phyloP scores from a whole-genome alignment of 306 rosid genomes.

The Amphicarpaea edgeworthii region DNA sequence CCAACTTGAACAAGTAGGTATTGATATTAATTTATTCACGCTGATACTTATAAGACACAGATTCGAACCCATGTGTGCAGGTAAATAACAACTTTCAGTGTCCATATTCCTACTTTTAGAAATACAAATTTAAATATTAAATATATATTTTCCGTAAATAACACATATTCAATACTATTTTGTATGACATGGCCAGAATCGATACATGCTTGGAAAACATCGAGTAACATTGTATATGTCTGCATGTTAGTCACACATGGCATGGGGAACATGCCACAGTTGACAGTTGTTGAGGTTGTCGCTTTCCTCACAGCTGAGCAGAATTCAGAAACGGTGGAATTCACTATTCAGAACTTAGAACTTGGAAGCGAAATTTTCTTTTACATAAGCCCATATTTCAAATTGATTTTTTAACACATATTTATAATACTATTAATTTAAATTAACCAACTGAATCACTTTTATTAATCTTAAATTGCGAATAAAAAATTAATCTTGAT shows the following conservation, averaged over 20 bases:
- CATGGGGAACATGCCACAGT: slow-evolving; percentile 27
- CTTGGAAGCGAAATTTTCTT: background rate
- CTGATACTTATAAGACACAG: background rate
- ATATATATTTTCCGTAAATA: background rate
- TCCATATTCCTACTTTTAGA: background rate
- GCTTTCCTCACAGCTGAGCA: background rate
- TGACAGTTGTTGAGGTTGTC: slow-evolving; percentile 20
- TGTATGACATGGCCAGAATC: slow-evolving; percentile 5
- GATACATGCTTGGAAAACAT: background rate
- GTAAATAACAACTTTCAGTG: background rate
- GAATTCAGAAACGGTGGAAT: background rate
- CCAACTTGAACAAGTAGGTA: background rate
- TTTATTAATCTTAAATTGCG: too few species aligned
- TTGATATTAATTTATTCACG: background rate
- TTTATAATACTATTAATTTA: too few species aligned
- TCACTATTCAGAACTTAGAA: too few species aligned
- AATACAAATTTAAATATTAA: too few species aligned
- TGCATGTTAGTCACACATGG: slow-evolving; percentile 34
- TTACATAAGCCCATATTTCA: background rate
- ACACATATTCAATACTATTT: background rate
- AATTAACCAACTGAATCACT: too few species aligned
- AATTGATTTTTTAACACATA: background rate
- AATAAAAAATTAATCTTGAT: too few species aligned
- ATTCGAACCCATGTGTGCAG: background rate
- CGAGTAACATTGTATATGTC: slow-evolving; percentile 1